Conservation (phyloP, 2,329 filamentous ascomycete genomes). For the Sporothrix phasma region DNA sequence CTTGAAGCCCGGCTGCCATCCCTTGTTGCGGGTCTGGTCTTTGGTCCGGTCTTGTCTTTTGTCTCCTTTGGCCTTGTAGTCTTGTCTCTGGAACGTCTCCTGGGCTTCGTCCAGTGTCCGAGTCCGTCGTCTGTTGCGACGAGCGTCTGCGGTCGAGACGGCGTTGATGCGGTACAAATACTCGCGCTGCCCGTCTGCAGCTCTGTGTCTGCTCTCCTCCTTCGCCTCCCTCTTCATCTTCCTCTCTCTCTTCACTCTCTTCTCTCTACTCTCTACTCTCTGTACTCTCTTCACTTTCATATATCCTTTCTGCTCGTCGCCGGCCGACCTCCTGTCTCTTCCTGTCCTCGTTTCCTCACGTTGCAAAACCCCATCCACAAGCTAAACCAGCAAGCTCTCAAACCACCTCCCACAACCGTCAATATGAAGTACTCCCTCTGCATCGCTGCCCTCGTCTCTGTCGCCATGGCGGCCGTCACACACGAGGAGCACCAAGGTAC, state of each 20-base stretch:
- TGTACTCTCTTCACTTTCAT: constrained; percentile 17
- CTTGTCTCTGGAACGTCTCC: constrained; percentile 16
- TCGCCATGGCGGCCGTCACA: constrained; percentile 33
- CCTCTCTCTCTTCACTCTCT: constrained; percentile 10
- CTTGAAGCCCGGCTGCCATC: background rate
- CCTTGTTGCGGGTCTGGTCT: background rate
- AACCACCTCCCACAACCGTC: constrained; percentile 22
- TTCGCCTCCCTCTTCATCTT: constrained; percentile 11
- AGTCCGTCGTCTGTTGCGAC: constrained; percentile 6
- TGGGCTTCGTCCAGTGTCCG: too few relatives aligned
- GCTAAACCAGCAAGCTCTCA: background rate
- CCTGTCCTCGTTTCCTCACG: constrained; percentile 19
- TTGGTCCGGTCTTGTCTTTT: background rate
- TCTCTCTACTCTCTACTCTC: constrained; percentile 17
- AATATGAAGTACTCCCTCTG: constrained; percentile 46
- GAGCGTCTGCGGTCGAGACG: constrained; percentile 14
- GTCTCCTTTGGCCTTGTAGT: background rate
- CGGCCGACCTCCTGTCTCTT: constrained; percentile 38
- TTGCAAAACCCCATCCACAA: constrained; percentile 4
- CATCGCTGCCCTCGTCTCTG: constrained; percentile 37
- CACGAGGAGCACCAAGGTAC: constrained; percentile 21
- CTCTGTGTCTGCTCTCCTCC: constrained; percentile 15
- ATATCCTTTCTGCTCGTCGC: constrained; percentile 40
- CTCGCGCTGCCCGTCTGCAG: background rate
- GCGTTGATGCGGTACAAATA: constrained; percentile 18